A percentile compares a stretch with the other conserved stretches of the same genome.
Conservation (phyloP, 176 grass and related monocot species). For the Carex pumila region DNA sequence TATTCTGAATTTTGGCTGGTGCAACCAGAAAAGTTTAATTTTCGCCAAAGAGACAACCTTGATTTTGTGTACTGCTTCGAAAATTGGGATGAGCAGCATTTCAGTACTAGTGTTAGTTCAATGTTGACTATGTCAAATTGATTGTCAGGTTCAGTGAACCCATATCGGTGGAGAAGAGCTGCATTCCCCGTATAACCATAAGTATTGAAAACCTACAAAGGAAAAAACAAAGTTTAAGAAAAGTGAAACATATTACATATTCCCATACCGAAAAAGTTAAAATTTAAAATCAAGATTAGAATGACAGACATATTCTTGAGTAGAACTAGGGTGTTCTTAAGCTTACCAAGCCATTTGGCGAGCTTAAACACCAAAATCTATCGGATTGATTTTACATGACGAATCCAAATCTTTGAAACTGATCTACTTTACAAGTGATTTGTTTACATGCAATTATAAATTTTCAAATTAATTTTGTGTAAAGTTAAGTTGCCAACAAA, state of each 20-base stretch:
- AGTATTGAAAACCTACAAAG: constrained; percentile 75
- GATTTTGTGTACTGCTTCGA: constrained; percentile 44
- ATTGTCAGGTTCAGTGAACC: constrained; percentile 80
- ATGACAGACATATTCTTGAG: too few relatives aligned
- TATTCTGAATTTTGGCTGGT: constrained; percentile 57
- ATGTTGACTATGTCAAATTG: constrained; percentile 82
- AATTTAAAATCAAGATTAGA: not conserved
- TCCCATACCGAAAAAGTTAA: not conserved
- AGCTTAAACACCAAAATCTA: too few relatives aligned
- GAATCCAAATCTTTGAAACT: too few relatives aligned
- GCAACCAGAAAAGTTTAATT: constrained; percentile 74
- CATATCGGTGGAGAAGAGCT: constrained; percentile 89
- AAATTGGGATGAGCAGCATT: constrained; percentile 60
- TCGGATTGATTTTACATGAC: too few relatives aligned
- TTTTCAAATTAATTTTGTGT: too few relatives aligned
- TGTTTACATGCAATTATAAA: too few relatives aligned
- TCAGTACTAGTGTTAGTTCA: constrained; percentile 52
- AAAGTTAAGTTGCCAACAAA: too few relatives aligned
- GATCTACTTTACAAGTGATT: too few relatives aligned
- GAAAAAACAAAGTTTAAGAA: not conserved
- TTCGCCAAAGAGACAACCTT: constrained; percentile 55
- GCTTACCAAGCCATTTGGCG: too few relatives aligned
- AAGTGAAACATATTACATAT: not conserved
- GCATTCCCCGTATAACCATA: constrained; percentile 90
- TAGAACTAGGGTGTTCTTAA: too few relatives aligned